Base-by-base conservation (phyloP, 805 yeast species). In the Torulaspora franciscae region DNA sequence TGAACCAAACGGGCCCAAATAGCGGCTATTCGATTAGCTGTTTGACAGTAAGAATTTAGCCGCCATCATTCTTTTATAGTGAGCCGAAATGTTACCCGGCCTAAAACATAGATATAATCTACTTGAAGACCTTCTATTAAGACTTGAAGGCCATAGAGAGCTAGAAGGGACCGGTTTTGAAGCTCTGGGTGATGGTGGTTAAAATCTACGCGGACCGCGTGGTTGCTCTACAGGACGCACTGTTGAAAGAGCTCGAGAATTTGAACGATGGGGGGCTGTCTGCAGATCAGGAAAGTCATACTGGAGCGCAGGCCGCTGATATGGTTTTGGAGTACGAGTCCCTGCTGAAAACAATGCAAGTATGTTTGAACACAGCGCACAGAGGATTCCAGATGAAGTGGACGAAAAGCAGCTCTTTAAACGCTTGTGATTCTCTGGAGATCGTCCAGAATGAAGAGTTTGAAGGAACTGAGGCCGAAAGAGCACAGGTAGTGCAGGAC, bases 261-360 rank as follows among this genome's bases (percentile, higher is more conserved):
- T 26, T 44, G 40, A 35, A 28, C 10, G 24, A 28, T 24, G 36
- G 35, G 10, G 13, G 19, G 15, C 10, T 17, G 15, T 22, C 25
- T 2, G 28, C 32, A 6, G 32, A 32, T 11, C 30, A 6, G 17
- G 43, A 39, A 30, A 33, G 28, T 5, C n/a, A 11, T n/a, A 17
- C 28, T 13, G 41, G 40, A 10, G 11, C 23, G 27, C 32, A 44
- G 13, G 42, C 39, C 7, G 42, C 48, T 7, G 51, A 48, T 13
- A 33, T 45, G 37, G 37, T 49, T 10, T n/a, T 43, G 6, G 48
- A 53, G 19, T 56, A 50, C 25, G 60, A 58, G 37, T 46, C 55
- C 3, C 22, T 48, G 25, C 34, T 58, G n/a, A 53, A 38, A 22
- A 33, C 45, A 7, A 26, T 45, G 6, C 34, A 55, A 7, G 55